Conservation (phyloP, 768 basidiomycete genomes). For the Boletus insuetus region DNA sequence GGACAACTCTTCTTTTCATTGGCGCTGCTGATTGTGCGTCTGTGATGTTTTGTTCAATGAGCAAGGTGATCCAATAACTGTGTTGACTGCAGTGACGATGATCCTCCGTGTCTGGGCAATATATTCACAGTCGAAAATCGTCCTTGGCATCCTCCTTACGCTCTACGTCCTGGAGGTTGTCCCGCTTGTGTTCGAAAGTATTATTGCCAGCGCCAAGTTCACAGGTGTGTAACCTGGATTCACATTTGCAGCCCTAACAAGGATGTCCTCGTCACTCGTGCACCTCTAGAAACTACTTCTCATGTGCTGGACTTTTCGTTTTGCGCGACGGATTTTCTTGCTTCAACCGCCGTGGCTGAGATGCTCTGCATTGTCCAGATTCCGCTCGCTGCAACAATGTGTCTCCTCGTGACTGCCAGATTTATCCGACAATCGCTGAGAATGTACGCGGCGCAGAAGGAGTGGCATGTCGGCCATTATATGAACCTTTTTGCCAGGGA, state of each 20-base stretch:
- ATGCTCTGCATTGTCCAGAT: not conserved
- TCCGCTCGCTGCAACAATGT: not conserved
- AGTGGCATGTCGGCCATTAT: not conserved
- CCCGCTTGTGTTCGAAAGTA: not conserved
- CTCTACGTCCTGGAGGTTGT: not conserved
- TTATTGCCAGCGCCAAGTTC: not conserved
- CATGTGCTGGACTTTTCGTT: too few species aligned
- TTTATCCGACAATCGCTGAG: not conserved
- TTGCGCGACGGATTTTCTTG: too few species aligned
- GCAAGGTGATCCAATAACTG: not conserved
- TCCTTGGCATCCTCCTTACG: slow-evolving; percentile 3
- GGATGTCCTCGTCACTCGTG: too few species aligned
- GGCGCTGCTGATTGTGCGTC: slow-evolving; percentile 7
- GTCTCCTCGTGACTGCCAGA: not conserved
- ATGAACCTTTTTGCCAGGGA: not conserved
- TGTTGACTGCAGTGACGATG: slow-evolving; percentile 3
- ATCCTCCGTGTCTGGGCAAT: slow-evolving; percentile 13
- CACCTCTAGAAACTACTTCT: too few species aligned
- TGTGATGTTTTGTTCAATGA: not conserved
- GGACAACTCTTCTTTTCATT: not conserved
- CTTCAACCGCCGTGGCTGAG: too few species aligned
- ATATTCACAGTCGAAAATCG: slow-evolving; percentile 3
- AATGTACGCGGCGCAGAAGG: not conserved
- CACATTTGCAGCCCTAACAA: too few species aligned
- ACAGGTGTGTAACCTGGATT: not conserved